Evolutionary conservation across 2,329 filamentous ascomycete species (phyloP), one percentile per base, ranked within the genome.

Genomic region (Ceratocystis destructans): DNA sequence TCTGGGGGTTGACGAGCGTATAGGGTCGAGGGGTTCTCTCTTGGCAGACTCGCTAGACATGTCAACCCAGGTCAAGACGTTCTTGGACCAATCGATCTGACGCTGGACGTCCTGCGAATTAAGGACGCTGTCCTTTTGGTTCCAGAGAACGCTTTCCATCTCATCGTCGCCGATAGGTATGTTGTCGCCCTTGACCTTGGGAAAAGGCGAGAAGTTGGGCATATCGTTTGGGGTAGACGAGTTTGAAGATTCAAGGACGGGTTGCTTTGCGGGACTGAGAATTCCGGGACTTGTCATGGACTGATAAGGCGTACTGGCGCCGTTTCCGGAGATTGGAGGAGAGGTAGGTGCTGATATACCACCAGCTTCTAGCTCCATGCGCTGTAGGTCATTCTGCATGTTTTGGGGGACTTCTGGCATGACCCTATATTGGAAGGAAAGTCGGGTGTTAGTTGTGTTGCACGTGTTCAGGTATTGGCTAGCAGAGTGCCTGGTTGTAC

Each of bases 401-500:
- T 96, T 93, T 77, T 93, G 89, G 71, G 93, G 90, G 70, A 96
- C 91, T 81, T 96, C 91, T 75, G 90, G 89, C 86, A 93, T 96
- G 73, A 95, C 85, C 79, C 90, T 96, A 76, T 71, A 48, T 28
- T 45, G 33, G 41, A 20, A 50, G 33, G 59, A 68, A 44, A 65
- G 64, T 67, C 12, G 12, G 69, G 63, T 67, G 41, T 62, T 59
- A 66, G 63, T 48, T 45, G 17, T 53, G 50, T 33, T 31, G 25
- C 41, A 5, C 7, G 22, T 53, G 55, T 10, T 59, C 8, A 22
- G 12, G 12, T 5, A 7, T 31, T 0, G 25, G 37, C 28, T n/a
- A n/a, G 55, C 15, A 31, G 28, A 59, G 6, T n/a, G 28, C n/a
- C 17, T 8, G 6, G 28, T 0, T n/a, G n/a, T 37, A 7, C 8